A percentile compares a stretch with the other conserved stretches of the same genome.
Conservation (phyloP, 2,329 filamentous ascomycete species). For the Tolypocladium amazonense region DNA sequence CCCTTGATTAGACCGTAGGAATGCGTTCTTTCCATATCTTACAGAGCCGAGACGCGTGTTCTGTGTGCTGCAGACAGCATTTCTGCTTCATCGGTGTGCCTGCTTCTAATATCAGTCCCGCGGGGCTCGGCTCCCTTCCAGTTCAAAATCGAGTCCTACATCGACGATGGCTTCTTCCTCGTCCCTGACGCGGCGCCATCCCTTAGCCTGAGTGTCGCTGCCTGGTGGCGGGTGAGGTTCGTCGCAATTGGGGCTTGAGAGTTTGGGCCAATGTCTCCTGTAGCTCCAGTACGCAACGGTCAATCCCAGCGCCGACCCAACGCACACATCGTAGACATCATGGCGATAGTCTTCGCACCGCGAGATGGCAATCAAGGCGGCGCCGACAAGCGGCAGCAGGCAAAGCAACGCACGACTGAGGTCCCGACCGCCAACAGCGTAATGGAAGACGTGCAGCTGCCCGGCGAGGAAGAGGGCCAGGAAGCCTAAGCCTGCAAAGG, state of each 20-base stretch:
- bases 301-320: slow-evolving; percentile 50
- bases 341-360: slow-evolving; percentile 62
- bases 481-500: slow-evolving; percentile 71
- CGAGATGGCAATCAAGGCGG: slow-evolving; percentile 57
- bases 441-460: slow-evolving; percentile 48
- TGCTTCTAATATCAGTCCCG: slow-evolving; percentile 11
- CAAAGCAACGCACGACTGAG: slow-evolving; percentile 47
- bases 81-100: background rate
- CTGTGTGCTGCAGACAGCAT: background rate
- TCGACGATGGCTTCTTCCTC: slow-evolving; percentile 38
- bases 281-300: slow-evolving; percentile 56
- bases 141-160: slow-evolving; percentile 20
- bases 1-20: background rate
- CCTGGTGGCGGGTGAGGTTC: slow-evolving; percentile 44
- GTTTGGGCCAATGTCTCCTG: slow-evolving; percentile 49
- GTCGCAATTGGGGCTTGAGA: slow-evolving; percentile 41
- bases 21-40: too few relatives aligned
- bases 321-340: slow-evolving; percentile 58
- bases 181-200: slow-evolving; percentile 37
- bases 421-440: slow-evolving; percentile 33
- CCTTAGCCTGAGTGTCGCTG: slow-evolving; percentile 16
- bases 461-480: slow-evolving; percentile 60
- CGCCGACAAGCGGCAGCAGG: slow-evolving; percentile 48
- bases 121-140: slow-evolving; percentile 13
- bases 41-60: too few relatives aligned